Base-by-base conservation (phyloP, 2,329 filamentous ascomycete species). In the Fusarium torulosum region DNA sequence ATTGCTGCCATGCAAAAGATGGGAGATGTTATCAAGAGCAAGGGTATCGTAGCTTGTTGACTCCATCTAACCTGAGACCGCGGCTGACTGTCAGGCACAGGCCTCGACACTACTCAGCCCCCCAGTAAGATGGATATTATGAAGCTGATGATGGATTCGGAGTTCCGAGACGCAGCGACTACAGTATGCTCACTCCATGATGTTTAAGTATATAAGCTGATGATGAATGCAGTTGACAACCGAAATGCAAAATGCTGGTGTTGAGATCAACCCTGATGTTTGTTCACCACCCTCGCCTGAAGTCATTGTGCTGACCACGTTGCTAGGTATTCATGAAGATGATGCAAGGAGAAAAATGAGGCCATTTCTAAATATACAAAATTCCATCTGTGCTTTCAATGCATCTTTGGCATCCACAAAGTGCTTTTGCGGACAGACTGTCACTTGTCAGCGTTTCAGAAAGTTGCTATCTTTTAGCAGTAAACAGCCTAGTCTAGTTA, bases 101-200 rank as follows among this genome's bases (percentile, higher is more conserved):
- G 70, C 14, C 54, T 72, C n/a, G 66, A 69, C 13, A 35, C 66
- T 19, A 52, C 44, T 31, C 53, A 62, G 20, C 64, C 66, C 13
- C 70, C 70, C 3, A 68, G 63, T n/a, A 69, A 66, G 59, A 66
- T 72, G 67, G 70, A 70, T 6, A 37, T 72, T 13, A 44, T 72
- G 37, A 71, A 70, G 25, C 63, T 72, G 14, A 61, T 72, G 63
- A 70, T 70, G 68, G 70, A 72, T 6, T 64, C 58, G 20, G 68
- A 73, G 10, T 72, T 72, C 27, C 52, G 70, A 9, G 68, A 72
- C 6, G 70, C 68, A 3, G 60, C 70, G 14, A 58, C 69, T 10
- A 55, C 46, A 2, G 70, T 72, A 46, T 13, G 35, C 23, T 0
- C 3, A 29, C 1, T 13, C 3, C 0, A 10, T 15, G 0, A 1